Evolutionary conservation across 1,139 yeast genomes (phyloP).

Genomic region (Blastobotrys serpentis): DNA sequence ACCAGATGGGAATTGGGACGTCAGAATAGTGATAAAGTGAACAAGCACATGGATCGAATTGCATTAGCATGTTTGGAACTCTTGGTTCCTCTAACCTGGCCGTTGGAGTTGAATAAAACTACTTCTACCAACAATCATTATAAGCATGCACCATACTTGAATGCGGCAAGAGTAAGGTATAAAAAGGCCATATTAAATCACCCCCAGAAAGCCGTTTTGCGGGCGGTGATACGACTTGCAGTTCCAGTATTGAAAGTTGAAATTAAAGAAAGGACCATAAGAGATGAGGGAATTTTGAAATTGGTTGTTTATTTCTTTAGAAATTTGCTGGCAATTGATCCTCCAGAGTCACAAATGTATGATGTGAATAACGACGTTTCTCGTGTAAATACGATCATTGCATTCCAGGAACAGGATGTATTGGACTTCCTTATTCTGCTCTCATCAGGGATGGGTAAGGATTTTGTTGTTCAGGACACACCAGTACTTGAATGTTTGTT

Average conservation of each 20-base stretch:
- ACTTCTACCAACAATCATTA: conserved; percentile 53
- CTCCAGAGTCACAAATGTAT: conserved; percentile 45
- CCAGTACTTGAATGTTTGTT: conserved; percentile 70
- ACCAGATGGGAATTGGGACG: conserved; percentile 65
- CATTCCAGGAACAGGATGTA: conserved; percentile 67
- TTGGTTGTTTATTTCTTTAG: conserved; percentile 72
- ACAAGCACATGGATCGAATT: conserved; percentile 50
- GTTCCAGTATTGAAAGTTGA: conserved; percentile 55
- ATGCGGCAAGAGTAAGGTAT: conserved; percentile 65
- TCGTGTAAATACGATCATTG: conserved; percentile 53
- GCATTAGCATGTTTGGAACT: conserved; percentile 74
- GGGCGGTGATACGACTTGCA: conserved; percentile 69
- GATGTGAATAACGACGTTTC: conserved; percentile 61
- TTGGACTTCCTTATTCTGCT: conserved; percentile 68
- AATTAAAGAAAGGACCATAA: conserved; percentile 58
- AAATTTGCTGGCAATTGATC: conserved; percentile 74
- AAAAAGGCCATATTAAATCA: conserved; percentile 65
- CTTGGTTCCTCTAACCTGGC: conserved; percentile 85
- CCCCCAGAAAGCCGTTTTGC: conserved; percentile 60
- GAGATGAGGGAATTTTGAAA: conserved; percentile 72
- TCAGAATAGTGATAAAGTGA: conserved; percentile 37
- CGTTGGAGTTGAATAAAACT: conserved; percentile 57
- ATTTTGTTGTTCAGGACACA: conserved; percentile 64
- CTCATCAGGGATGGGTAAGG: conserved; percentile 60
- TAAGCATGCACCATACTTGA: conserved; percentile 56